Conservation (phyloP, 768 basidiomycete species). For the Termitomyces sp. region DNA sequence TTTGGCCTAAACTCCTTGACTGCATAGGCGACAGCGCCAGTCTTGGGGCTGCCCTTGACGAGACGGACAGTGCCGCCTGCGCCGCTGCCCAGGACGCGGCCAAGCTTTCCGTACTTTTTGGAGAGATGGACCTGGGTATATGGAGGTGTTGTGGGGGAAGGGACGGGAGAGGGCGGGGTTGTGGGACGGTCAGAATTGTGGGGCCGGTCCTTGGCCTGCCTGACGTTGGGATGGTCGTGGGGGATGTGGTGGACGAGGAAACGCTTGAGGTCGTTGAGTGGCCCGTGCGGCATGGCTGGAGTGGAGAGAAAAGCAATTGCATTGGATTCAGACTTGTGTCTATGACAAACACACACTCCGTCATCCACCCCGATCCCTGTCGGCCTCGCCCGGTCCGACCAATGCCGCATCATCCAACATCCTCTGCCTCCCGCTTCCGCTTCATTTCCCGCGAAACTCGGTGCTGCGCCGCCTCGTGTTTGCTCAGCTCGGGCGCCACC, state of each 20-base stretch:
- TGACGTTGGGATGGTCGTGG: constrained; percentile 31
- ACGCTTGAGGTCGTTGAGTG: constrained; percentile 89
- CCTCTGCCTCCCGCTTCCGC: constrained; percentile 83
- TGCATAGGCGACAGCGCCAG: constrained; percentile 82
- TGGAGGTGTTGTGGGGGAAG: constrained; percentile 19
- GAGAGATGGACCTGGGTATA: constrained; percentile 75
- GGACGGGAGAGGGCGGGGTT: constrained; percentile 23
- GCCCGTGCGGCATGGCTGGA: constrained; percentile 41
- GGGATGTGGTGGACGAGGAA: constrained; percentile 92
- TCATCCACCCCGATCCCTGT: constrained; percentile 4
- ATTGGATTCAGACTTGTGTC: background rate
- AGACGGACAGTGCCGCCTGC: constrained; percentile 98
- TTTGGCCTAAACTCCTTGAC: constrained; percentile 97
- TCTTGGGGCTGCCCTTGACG: constrained; percentile 82
- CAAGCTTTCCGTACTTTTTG: constrained; percentile 99
- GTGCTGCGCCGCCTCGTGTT: constrained; percentile 89
- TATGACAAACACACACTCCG: constrained; percentile 10
- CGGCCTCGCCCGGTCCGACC: constrained; percentile 1
- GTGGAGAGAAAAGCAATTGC: constrained; percentile 1
- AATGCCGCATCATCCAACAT: constrained; percentile 40
- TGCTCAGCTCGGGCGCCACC: constrained; percentile 81
- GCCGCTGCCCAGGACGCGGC: constrained; percentile 88
- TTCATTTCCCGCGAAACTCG: constrained; percentile 94
- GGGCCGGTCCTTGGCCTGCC: constrained; percentile 42
- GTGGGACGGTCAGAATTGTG: background rate